Conservation (phyloP, 139 green algal genomes). For the Mesostigma viride region DNA sequence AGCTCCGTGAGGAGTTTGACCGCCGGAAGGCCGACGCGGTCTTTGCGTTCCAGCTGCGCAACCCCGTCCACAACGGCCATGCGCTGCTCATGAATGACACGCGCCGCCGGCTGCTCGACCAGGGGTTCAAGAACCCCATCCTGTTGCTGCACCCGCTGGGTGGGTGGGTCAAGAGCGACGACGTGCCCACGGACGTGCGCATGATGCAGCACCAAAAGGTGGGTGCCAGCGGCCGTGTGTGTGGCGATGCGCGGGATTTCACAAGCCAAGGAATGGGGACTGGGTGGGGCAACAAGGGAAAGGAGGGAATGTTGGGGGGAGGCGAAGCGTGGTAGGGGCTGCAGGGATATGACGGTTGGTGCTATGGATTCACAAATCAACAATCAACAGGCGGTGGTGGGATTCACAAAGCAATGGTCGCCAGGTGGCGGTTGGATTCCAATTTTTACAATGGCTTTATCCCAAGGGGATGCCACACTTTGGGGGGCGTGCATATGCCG, state of each 20-base stretch:
- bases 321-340: no score
- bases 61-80: conserved; percentile 29
- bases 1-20: conserved; percentile 28
- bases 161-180: conserved; percentile 20
- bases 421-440: no score
- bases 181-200: conserved; percentile 22
- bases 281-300: no score
- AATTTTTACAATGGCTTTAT: no score
- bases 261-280: neutral
- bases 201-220: conserved; percentile 30
- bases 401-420: no score
- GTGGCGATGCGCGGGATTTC: neutral
- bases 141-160: conserved; percentile 27
- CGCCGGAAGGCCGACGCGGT: conserved; percentile 17
- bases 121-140: conserved; percentile 28
- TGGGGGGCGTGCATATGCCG: no score
- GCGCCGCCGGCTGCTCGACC: conserved; percentile 19
- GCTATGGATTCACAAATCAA: no score
- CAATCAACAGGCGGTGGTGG: no score
- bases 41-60: conserved; percentile 29
- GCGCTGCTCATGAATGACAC: conserved; percentile 29
- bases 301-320: no score
- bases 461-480: no score
- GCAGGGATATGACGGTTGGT: no score
- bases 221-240: neutral